These are phyloP conservation scores for Corchorus olitorius DNA, from an alignment of 345 rosid genomes.

Conservation along the genomic window DNA sequence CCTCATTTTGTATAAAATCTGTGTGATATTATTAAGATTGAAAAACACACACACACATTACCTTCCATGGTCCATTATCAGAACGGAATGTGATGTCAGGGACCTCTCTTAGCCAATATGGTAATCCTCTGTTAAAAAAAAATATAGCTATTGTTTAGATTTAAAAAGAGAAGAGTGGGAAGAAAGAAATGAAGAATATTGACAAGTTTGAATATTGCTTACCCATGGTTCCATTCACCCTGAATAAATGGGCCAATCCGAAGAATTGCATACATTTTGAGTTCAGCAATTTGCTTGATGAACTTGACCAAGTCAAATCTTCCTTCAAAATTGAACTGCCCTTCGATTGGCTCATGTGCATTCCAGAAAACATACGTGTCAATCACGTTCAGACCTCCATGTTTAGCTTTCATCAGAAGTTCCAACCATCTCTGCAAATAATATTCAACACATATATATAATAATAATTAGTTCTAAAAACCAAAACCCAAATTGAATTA, in stretches of 20 bases:
- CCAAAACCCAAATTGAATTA: background rate
- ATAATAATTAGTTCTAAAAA: constrained; percentile 15
- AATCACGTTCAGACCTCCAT: constrained; percentile 59
- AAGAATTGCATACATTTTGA: constrained; percentile 60
- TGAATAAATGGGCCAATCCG: constrained; percentile 92
- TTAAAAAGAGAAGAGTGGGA: background rate
- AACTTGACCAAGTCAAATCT: constrained; percentile 72
- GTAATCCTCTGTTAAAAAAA: constrained; percentile 67
- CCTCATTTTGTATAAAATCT: background rate
- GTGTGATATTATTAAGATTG: background rate
- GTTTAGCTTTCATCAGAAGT: constrained; percentile 47
- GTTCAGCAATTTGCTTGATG: constrained; percentile 56
- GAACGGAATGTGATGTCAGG: constrained; percentile 69
- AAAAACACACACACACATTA: constrained; percentile 20
- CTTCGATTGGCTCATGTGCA: constrained; percentile 55
- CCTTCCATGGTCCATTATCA: constrained; percentile 81
- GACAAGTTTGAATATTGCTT: constrained; percentile 24
- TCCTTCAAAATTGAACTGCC: constrained; percentile 77
- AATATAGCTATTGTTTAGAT: background rate
- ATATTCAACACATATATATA: background rate
- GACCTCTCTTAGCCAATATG: constrained; percentile 87
- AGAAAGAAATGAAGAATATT: background rate
- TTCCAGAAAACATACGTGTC: constrained; percentile 77
- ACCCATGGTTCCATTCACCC: constrained; percentile 99
- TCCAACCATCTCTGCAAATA: constrained; percentile 56